Base-by-base conservation (phyloP, 345 rosid species). In the Nasturtium officinale region DNA sequence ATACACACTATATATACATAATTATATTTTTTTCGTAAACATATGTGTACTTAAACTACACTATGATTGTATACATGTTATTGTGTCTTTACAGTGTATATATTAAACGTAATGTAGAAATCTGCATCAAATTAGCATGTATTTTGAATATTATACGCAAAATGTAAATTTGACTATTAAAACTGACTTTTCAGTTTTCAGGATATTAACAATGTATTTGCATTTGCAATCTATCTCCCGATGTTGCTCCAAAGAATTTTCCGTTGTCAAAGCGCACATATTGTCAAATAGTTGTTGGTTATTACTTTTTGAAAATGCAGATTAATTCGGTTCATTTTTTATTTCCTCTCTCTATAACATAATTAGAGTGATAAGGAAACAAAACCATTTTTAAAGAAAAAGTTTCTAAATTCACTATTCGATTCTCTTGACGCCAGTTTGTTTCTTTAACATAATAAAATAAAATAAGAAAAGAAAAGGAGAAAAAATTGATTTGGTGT, bases 401-500 rank as follows among this genome's bases (percentile, higher is more conserved):
- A 32, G 8, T 1, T 1, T 18, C 18, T 42, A n/a, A 64, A 28
- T 5, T 45, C 45, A 13, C 11, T 20, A 47, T n/a, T 16, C 4
- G 38, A 35, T 9, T 9, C 38, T 4, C 38, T 35, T 11, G 12
- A 35, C 9, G 38, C 11, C 38, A 35, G 1, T 33, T 35, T 9
- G 38, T 35, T 35, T 35, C 38, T 9, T 35, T 9, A 35, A 35
- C 38, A 35, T 2, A 35, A 35, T 6, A 5, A 32, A 56, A 23
- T 23, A 3, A 35, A 32, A n/a, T 1, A 16, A 1, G 11, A 33
- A 46, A 16, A 1, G 11, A 33, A 46, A 20, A 30, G 7, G 29
- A 69, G 9, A 50, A 43, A 33, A 9, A 23, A 42, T 5, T 61
- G 79, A 45, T 45, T 20, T 68, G 53, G 58, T 76, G 74, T 62